These are phyloP conservation scores for Erucastrum elatum DNA, from an alignment of 345 rosid genomes.

Conservation along the genomic window DNA sequence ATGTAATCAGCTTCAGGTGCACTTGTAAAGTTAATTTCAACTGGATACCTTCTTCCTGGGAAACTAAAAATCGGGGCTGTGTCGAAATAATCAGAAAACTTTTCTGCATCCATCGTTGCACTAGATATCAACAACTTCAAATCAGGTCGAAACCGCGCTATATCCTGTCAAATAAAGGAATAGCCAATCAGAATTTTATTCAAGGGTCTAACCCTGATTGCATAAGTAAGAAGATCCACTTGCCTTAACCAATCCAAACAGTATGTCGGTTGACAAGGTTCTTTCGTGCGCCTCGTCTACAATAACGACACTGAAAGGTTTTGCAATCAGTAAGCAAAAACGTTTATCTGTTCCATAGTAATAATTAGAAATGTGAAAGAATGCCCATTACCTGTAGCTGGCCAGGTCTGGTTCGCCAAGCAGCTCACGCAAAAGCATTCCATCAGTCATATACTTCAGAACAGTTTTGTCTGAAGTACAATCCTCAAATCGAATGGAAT, in stretches of 20 bases:
- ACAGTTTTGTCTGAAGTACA: slow-evolving; percentile 95
- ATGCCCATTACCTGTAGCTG: slow-evolving; percentile 65
- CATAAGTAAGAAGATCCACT: slow-evolving; percentile 35
- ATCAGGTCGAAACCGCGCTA: slow-evolving; percentile 82
- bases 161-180: slow-evolving; percentile 56
- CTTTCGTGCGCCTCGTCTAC: slow-evolving; percentile 99
- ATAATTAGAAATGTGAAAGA: background rate
- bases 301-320: slow-evolving; percentile 75
- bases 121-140: slow-evolving; percentile 89
- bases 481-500: slow-evolving; percentile 97
- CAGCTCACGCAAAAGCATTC: slow-evolving; percentile 92
- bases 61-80: slow-evolving; percentile 91
- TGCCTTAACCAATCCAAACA: slow-evolving; percentile 94
- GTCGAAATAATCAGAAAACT: slow-evolving; percentile 94
- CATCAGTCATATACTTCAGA: slow-evolving; percentile 95
- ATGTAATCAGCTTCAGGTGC: slow-evolving; percentile 98
- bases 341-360: background rate
- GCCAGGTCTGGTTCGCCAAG: slow-evolving; percentile 93
- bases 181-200: slow-evolving; percentile 15
- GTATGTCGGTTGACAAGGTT: slow-evolving; percentile 93
- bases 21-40: slow-evolving; percentile 85
- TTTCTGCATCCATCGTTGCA: slow-evolving; percentile 97
- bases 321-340: slow-evolving; percentile 23
- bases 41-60: slow-evolving; percentile 97
- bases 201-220: slow-evolving; percentile 9